Evolutionary conservation across 2,329 filamentous ascomycete genomes (phyloP), one percentile per base, ranked within the genome.

Genomic region (Trichoderma pleuroti): DNA sequence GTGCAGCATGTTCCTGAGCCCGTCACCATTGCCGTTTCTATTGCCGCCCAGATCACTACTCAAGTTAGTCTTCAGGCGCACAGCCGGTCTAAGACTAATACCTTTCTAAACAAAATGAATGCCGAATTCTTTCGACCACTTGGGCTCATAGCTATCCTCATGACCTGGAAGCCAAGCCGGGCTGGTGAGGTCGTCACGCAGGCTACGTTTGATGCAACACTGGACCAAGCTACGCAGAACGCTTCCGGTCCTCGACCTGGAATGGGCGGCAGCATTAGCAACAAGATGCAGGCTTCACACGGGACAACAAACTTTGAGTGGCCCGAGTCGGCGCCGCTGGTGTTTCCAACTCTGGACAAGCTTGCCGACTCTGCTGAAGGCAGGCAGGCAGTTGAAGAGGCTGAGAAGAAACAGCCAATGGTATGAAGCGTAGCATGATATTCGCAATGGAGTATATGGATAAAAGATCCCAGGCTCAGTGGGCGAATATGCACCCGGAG

Each of bases 91-190:
- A 78, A 82, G 54, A 82, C 84, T 0, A 89, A 88, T 74, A 79
- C 76, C 0, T 90, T 87, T 75, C 81, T 91, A 18, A 83, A 88
- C 73, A 78, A 81, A 42, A 82, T 88, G 74, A 90, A 90, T 74
- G 80, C 84, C 10, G 81, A 85, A 4, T 84, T 88, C 71, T 91
- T 90, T 76, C 82, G 81, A 60, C 87, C 88, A 0, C 83, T 82
- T 2, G 88, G 88, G 0, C 81, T 90, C 0, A 86, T 84, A 14
- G 77, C 75, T 4, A 52, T 81, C 24, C 80, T 91, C 46, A 83
- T 90, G 78, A 85, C 85, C 1, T 88, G 82, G 79, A 84, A 84
- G 65, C 83, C 84, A 0, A 80, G 83, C 4, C 72, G 76, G 0
- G 70, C 74, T 21, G 74, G 78, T 18, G 75, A 77, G 5, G 72